A percentile compares a stretch with the other conserved stretches of the same genome.
Evolutionary conservation across 768 basidiomycete species (phyloP).

Genomic region (Solioccasus polychromus): DNA sequence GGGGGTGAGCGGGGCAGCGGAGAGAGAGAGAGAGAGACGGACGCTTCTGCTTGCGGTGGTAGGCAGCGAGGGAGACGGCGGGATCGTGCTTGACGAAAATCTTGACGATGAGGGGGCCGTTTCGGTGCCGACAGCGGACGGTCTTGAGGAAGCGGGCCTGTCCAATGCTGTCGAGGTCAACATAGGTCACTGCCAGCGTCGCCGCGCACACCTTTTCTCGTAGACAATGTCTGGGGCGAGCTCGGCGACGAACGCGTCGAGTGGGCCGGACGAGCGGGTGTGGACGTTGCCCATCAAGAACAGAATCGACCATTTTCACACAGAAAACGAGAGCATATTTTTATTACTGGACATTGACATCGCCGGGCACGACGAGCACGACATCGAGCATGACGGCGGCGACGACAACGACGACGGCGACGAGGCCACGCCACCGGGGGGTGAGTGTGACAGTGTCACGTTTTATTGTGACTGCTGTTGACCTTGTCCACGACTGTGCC

Average conservation of each 20-base stretch:
- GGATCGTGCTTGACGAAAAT: slow-evolving; percentile 96
- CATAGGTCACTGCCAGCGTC: background rate
- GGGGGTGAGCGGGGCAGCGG: background rate
- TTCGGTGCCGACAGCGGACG: slow-evolving; percentile 81
- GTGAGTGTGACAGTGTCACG: slow-evolving; percentile 30
- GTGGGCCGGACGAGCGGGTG: slow-evolving; percentile 71
- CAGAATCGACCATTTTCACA: slow-evolving; percentile 5
- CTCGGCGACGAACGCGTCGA: slow-evolving; percentile 91
- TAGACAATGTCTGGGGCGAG: slow-evolving; percentile 84
- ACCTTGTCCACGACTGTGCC: slow-evolving; percentile 12
- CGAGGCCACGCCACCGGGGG: slow-evolving; percentile 14
- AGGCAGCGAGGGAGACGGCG: slow-evolving; percentile 67
- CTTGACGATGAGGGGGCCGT: slow-evolving; percentile 86
- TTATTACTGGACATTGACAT: background rate
- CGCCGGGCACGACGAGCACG: background rate
- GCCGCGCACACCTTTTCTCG: slow-evolving; percentile 73
- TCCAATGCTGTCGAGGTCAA: slow-evolving; percentile 19
- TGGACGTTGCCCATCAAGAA: slow-evolving; percentile 73
- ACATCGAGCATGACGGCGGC: background rate
- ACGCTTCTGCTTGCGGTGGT: slow-evolving; percentile 80
- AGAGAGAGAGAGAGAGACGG: background rate
- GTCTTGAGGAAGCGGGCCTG: slow-evolving; percentile 58
- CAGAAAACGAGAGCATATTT: too few species aligned
- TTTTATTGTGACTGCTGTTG: slow-evolving; percentile 18
- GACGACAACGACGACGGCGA: slow-evolving; percentile 1